Evolutionary conservation across 164 flowering plant genomes (phyloP).

Genomic region (Berberis vulgaris): DNA sequence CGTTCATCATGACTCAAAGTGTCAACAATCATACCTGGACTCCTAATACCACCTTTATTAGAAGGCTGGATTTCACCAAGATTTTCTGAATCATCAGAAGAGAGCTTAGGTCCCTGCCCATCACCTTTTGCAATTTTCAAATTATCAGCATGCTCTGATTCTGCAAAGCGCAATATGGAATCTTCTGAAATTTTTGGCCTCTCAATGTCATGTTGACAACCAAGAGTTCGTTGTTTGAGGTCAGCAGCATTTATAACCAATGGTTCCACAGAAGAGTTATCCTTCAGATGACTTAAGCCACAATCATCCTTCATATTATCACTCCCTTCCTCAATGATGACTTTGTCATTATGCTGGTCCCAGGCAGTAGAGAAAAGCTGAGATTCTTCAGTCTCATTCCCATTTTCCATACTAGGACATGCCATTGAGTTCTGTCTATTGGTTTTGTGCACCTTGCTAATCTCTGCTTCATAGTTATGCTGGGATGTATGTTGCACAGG

Average conservation of each 20-base stretch:
- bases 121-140: neutral
- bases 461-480: slow-evolving; percentile 1
- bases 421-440: neutral
- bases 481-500: neutral
- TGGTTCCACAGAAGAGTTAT: neutral
- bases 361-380: neutral
- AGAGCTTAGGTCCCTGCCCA: neutral
- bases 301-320: slow-evolving; percentile 4
- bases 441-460: neutral
- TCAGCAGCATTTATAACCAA: neutral
- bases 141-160: neutral
- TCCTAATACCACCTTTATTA: neutral
- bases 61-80: neutral
- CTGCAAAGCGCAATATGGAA: neutral
- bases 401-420: slow-evolving; percentile 1
- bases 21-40: neutral
- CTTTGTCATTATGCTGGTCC: neutral
- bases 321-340: neutral
- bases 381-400: neutral
- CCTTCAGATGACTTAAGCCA: neutral
- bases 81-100: neutral
- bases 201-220: neutral
- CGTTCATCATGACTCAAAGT: neutral
- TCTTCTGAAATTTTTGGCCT: neutral
- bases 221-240: neutral